Evolutionary conservation across 257 asterid species (phyloP).

Genomic region (Thymus quinquecostatus): DNA sequence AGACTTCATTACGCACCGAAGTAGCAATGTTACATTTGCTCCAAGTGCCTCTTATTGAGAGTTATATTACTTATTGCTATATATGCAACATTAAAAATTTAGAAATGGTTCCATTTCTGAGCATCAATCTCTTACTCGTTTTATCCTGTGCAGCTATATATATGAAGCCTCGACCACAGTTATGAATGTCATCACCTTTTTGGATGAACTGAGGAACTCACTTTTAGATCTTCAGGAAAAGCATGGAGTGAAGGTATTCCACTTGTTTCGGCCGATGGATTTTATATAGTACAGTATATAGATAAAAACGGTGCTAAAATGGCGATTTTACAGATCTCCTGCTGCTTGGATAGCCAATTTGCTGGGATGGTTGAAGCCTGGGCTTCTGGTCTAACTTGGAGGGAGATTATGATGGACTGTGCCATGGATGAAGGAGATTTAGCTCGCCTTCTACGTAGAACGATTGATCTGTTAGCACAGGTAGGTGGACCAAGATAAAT

Average conservation of each 20-base stretch:
- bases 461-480: conserved; percentile 94
- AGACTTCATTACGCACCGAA: too few species aligned
- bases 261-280: conserved; percentile 16
- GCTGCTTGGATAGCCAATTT: conserved; percentile 94
- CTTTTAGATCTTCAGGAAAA: conserved; percentile 85
- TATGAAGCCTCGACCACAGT: conserved; percentile 91
- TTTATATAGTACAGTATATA: neutral
- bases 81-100: too few species aligned
- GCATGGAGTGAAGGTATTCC: conserved; percentile 82
- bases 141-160: conserved; percentile 57
- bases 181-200: conserved; percentile 50
- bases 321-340: conserved; percentile 59
- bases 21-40: too few species aligned
- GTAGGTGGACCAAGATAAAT: conserved; percentile 31
- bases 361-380: conserved; percentile 98
- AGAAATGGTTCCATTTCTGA: neutral
- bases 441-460: conserved; percentile 89
- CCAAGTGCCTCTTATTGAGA: neutral
- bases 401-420: conserved; percentile 97
- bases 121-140: conserved; percentile 2
- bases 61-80: neutral
- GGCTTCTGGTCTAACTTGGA: conserved; percentile 99
- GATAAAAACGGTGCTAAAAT: neutral
- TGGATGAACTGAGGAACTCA: conserved; percentile 79
- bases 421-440: conserved; percentile 99